These are phyloP conservation scores for Amorphotheca resinae DNA, from an alignment of 495 filamentous ascomycete species.

Conservation along the genomic window DNA sequence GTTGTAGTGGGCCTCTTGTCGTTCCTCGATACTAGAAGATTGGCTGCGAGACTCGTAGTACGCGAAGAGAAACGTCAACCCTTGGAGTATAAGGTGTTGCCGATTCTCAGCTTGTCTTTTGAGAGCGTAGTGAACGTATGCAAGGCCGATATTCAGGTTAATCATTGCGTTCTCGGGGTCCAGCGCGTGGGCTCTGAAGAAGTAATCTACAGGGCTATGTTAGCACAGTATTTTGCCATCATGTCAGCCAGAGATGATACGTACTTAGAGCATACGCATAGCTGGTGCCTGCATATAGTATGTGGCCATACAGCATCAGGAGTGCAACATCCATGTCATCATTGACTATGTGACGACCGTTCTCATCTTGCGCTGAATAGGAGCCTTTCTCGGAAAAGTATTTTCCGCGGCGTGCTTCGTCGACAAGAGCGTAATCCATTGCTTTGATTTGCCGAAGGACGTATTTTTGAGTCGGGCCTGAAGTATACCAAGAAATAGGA, in stretches of 20 bases:
- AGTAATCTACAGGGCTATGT: slow-evolving; percentile 47
- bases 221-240: not conserved
- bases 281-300: slow-evolving; percentile 64
- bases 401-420: slow-evolving; percentile 18
- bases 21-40: slow-evolving; percentile 33
- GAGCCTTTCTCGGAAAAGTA: slow-evolving; percentile 31
- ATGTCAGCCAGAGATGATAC: slow-evolving; percentile 11
- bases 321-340: slow-evolving; percentile 56
- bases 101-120: slow-evolving; percentile 84
- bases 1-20: slow-evolving; percentile 85
- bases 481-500: slow-evolving; percentile 45
- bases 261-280: slow-evolving; percentile 68
- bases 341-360: slow-evolving; percentile 33
- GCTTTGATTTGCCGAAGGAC: slow-evolving; percentile 82
- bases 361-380: slow-evolving; percentile 36
- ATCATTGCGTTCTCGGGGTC: slow-evolving; percentile 65
- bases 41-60: slow-evolving; percentile 51
- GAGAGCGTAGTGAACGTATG: slow-evolving; percentile 73
- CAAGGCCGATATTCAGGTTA: slow-evolving; percentile 58
- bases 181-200: slow-evolving; percentile 71
- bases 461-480: slow-evolving; percentile 65
- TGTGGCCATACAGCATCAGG: slow-evolving; percentile 78
- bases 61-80: slow-evolving; percentile 61
- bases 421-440: slow-evolving; percentile 50
- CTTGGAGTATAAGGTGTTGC: slow-evolving; percentile 75